Evolutionary conservation across 345 rosid species (phyloP), one percentile per base, ranked within the genome.

Genomic region (Crucihimalaya himalaica): DNA sequence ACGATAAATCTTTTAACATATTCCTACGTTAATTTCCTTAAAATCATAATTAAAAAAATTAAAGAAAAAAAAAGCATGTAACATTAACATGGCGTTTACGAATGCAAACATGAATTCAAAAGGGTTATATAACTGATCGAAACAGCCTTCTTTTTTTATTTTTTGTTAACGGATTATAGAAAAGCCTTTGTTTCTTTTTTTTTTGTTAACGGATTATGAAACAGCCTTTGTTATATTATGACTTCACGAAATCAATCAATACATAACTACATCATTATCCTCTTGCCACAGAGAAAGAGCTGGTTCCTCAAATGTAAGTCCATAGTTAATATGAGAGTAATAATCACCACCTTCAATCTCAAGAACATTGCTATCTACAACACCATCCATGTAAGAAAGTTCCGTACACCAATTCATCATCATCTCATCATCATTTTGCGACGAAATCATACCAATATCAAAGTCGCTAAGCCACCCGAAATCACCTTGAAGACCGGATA

Each of bases 341-440:
- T 77, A 76, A 45, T 45, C 75, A 37, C 32, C 84, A 43, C 18
- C 73, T 68, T 53, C 82, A 16, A 79, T 78, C 23, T 83, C 86
- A 62, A 63, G 72, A 56, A 70, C 67, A 64, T 16, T 63, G 63
- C 11, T 69, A 54, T 62, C 74, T 61, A 61, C 32, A 6, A 70
- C 53, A 45, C 77, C 77, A 53, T 78, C 73, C 79, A 82, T 74
- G 48, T 68, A 72, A 40, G 68, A 72, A 37, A 63, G 76, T 3
- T 82, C 83, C 52, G 68, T 63, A 63, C 68, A 78, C 89, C 89
- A 87, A 25, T 79, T 82, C 83, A 79, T 74, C 83, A 79, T 74
- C 67, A 70, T 77, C 71, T 76, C 80, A 70, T 70, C 87, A 74
- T 80, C 82, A 21, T 74, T 77, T 20, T 80, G 81, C 0, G 72